phyloP scores from a whole-genome alignment of 2,329 filamentous ascomycete genomes.

The Ophiostoma sp. region DNA sequence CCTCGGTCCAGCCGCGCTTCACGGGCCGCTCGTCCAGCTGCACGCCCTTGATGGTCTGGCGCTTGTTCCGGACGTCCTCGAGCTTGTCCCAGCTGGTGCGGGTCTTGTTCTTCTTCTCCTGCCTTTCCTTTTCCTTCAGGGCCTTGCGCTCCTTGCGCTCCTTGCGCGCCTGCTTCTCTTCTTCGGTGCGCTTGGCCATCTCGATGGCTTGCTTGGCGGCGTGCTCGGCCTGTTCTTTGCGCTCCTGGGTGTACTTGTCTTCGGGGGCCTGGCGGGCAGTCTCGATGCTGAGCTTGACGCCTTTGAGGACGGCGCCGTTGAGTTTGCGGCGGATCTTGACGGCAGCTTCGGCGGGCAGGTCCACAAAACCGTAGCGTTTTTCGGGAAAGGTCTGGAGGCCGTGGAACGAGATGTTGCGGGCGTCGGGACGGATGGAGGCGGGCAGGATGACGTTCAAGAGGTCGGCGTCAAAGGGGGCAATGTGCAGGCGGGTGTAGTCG shows the following conservation, averaged over 20 bases:
- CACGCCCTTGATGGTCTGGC: conserved; percentile 55
- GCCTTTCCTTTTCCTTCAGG: conserved; percentile 23
- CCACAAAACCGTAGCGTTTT: conserved; percentile 82
- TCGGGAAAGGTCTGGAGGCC: conserved; percentile 82
- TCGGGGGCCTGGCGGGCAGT: conserved; percentile 48
- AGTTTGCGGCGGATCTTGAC: conserved; percentile 90
- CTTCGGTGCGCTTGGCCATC: neutral
- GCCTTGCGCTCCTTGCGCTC: conserved; percentile 24
- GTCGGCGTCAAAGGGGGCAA: conserved; percentile 74
- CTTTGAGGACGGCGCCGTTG: conserved; percentile 78
- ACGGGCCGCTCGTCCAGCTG: conserved; percentile 72
- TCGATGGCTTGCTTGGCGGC: neutral
- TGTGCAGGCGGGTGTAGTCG: conserved; percentile 64
- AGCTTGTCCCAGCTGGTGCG: conserved; percentile 28
- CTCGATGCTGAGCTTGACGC: conserved; percentile 78
- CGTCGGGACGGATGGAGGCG: conserved; percentile 57
- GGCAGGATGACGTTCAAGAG: conserved; percentile 69
- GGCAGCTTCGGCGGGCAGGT: conserved; percentile 73
- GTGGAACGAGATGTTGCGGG: conserved; percentile 84
- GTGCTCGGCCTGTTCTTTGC: neutral
- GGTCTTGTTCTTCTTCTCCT: conserved; percentile 24
- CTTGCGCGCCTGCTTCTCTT: conserved; percentile 19
- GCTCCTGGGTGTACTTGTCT: neutral
- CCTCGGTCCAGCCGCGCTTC: conserved; percentile 82
- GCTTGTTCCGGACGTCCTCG: conserved; percentile 28